Percentiles rank a stretch among this genome's conserved stretches.
phyloP scores from a whole-genome alignment of 768 basidiomycete genomes.

The Mycena chlorophos region DNA sequence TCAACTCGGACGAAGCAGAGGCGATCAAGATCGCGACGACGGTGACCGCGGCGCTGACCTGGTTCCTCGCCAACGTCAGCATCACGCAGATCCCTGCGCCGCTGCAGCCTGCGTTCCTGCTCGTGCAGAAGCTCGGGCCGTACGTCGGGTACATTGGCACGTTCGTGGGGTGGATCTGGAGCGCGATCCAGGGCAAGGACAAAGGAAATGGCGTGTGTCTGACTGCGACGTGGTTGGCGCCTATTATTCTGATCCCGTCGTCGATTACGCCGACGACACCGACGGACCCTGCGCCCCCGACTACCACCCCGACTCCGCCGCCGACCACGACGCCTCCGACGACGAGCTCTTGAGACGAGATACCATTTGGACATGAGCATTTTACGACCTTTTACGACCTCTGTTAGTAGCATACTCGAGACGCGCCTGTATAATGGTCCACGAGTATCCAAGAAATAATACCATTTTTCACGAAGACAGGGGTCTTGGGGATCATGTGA shows the following conservation, averaged over 20 bases:
- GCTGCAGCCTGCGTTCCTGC: conserved; percentile 42
- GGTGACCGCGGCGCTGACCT: conserved; percentile 52
- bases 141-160: conserved; percentile 56
- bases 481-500: no score
- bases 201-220: conserved; percentile 57
- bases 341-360: not conserved
- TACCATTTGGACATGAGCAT: no score
- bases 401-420: no score
- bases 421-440: no score
- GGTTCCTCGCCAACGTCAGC: conserved; percentile 47
- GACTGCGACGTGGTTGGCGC: conserved; percentile 60
- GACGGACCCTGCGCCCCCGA: not conserved
- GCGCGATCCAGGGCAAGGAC: conserved; percentile 50
- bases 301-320: not conserved
- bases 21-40: conserved; percentile 55
- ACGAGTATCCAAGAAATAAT: no score
- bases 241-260: conserved; percentile 52
- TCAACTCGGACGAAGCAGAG: conserved; percentile 51
- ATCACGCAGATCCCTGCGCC: conserved; percentile 46
- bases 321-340: not conserved
- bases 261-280: not conserved
- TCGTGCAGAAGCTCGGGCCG: conserved; percentile 48
- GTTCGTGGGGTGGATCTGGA: conserved; percentile 59
- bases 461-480: no score
- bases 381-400: no score